A percentile compares a stretch with the other conserved stretches of the same genome.
phyloP scores from a whole-genome alignment of 2,329 filamentous ascomycete genomes.

The Lasiodiplodia sp. region DNA sequence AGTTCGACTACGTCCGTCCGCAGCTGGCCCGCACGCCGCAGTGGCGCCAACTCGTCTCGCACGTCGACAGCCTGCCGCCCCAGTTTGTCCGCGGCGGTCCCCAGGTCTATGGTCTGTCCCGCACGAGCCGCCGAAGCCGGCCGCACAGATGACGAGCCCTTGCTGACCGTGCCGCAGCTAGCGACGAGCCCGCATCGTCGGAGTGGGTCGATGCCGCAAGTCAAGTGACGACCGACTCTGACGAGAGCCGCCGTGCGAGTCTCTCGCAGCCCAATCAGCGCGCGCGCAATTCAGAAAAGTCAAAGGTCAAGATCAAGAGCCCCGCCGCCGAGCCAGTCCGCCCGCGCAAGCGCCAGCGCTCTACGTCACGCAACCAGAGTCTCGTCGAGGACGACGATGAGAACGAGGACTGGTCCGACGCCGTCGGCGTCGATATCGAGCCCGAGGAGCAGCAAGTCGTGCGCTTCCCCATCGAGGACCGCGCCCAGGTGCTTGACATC shows the following conservation, averaged over 20 bases:
- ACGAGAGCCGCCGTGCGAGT: constrained; percentile 29
- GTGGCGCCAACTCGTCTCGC: constrained; percentile 18
- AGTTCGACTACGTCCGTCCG: not conserved
- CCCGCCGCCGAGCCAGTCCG: constrained; percentile 11
- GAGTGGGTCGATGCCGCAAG: constrained; percentile 24
- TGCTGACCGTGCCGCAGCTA: constrained; percentile 29
- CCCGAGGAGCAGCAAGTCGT: constrained; percentile 10
- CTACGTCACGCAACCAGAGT: constrained; percentile 29
- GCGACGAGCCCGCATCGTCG: constrained; percentile 17
- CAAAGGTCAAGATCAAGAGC: constrained; percentile 23
- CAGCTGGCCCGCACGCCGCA: constrained; percentile 2
- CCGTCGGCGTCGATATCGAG: constrained; percentile 17
- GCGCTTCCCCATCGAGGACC: constrained; percentile 24
- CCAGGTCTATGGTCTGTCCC: constrained; percentile 26
- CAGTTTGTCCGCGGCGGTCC: constrained; percentile 19
- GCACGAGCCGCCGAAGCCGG: constrained; percentile 17
- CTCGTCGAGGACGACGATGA: constrained; percentile 27
- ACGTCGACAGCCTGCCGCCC: constrained; percentile 12
- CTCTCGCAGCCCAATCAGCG: constrained; percentile 18
- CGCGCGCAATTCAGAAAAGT: constrained; percentile 15
- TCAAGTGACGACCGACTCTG: constrained; percentile 29
- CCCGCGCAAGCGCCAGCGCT: constrained; percentile 29
- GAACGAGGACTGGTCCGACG: constrained; percentile 26
- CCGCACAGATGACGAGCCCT: constrained; percentile 5
- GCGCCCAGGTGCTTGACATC: constrained; percentile 10